Evolutionary conservation across 495 filamentous ascomycete genomes (phyloP).

Genomic region (Neurospora intermedia): DNA sequence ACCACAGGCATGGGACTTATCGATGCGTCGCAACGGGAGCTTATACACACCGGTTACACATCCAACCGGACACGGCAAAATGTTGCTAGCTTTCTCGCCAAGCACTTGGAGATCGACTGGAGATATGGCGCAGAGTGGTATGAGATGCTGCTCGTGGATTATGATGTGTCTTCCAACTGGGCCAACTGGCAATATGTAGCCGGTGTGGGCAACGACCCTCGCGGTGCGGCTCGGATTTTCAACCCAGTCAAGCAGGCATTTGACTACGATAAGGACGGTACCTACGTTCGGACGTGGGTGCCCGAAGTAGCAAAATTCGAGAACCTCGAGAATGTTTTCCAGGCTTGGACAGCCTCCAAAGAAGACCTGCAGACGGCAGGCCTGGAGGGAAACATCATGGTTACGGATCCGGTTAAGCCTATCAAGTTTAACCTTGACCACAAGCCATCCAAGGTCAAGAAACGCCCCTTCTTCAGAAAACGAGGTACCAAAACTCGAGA

Average conservation of each 20-base stretch:
- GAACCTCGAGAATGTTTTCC: slow-evolving; percentile 48
- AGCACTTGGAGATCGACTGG: slow-evolving; percentile 66
- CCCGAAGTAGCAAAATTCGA: slow-evolving; percentile 43
- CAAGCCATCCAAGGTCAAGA: slow-evolving; percentile 23
- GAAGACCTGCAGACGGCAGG: slow-evolving; percentile 41
- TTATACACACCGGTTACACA: slow-evolving; percentile 61
- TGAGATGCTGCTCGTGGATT: slow-evolving; percentile 56
- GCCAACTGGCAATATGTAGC: slow-evolving; percentile 69
- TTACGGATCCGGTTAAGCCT: slow-evolving; percentile 44
- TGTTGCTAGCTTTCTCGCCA: slow-evolving; percentile 57
- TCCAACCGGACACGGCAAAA: slow-evolving; percentile 63
- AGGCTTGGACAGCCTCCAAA: slow-evolving; percentile 48
- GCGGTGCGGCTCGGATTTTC: slow-evolving; percentile 53
- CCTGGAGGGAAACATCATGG: slow-evolving; percentile 39
- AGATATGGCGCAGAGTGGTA: slow-evolving; percentile 70
- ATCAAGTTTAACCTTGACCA: slow-evolving; percentile 44
- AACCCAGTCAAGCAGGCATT: slow-evolving; percentile 63
- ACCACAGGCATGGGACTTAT: slow-evolving; percentile 60
- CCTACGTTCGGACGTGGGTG: slow-evolving; percentile 59
- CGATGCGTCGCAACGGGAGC: slow-evolving; percentile 58
- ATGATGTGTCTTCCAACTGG: slow-evolving; percentile 64
- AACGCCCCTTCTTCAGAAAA: slow-evolving; percentile 20
- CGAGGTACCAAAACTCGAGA: slow-evolving; percentile 6
- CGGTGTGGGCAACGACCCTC: slow-evolving; percentile 64
- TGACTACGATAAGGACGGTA: slow-evolving; percentile 55